Base-by-base conservation (phyloP, 768 basidiomycete species). In the Mycena olivaceomarginata region DNA sequence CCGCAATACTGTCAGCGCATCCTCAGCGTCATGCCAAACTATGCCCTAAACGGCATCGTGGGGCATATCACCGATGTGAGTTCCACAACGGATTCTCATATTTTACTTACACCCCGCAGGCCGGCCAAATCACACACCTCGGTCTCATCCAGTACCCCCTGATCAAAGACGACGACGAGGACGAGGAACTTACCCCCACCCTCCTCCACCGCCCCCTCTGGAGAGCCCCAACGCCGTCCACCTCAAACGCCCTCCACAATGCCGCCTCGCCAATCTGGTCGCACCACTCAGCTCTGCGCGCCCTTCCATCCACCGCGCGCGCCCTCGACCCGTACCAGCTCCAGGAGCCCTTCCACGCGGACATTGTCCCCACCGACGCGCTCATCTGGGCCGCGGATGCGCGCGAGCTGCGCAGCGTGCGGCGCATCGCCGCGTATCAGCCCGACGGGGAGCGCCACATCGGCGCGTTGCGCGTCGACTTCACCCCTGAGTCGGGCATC, bases 191-290 rank as follows among this genome's bases (percentile, higher is more conserved):
- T 31, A 31, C 40, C 20, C 41, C 39, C 22, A 7, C n/a, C n/a
- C 64, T 65, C 43, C 64, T 65, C 64, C 45, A 43, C 20, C 64
- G 64, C 9, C 43, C 43, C 40, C 64, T 65, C 41, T 65, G 64
- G 64, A 65, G 45, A 45, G 31, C 41, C 8, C 64, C 64, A 5
- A 65, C 41, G n/a, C 18, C 40, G 20, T 41, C n/a, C 41, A 65
- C 64, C 64, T 65, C 64, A 20, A 65, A 65, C n/a, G 64, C 64
- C 64, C 43, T 65, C 13, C 64, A 65, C 64, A 45, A 45, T 18
- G 22, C 41, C 13, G 18, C 41, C 6, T 43, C 64, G 41, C 64
- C 64, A 5, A 65, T 65, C 41, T 65, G 64, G 64, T 65, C 64
- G 22, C 64, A 65, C n/a, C 18, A 41, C 41, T 13, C 64, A 7